Percentiles rank a stretch among this genome's conserved stretches.
Evolutionary conservation across 495 filamentous ascomycete species (phyloP).

Genomic region (Penicillium turbatum): DNA sequence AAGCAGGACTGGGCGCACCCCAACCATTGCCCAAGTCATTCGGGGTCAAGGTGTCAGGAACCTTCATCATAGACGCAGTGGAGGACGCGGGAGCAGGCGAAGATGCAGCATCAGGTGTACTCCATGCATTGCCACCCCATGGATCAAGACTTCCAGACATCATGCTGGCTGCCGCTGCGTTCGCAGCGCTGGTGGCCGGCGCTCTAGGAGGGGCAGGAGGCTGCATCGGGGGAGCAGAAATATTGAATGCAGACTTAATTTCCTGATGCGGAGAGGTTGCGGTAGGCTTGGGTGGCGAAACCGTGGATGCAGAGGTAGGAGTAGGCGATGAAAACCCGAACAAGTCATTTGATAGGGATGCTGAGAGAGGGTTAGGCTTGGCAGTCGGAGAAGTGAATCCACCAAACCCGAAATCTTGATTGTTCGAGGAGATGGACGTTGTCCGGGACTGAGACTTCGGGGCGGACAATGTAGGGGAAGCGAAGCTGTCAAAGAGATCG

Average conservation of each 20-base stretch:
- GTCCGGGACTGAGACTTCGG: conserved; percentile 41
- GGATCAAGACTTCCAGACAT: conserved; percentile 42
- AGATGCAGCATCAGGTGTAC: conserved; percentile 43
- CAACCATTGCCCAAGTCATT: conserved; percentile 53
- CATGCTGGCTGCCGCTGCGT: conserved; percentile 28
- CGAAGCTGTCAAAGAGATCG: conserved; percentile 74
- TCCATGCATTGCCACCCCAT: conserved; percentile 51
- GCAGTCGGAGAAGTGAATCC: conserved; percentile 42
- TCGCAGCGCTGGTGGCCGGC: conserved; percentile 30
- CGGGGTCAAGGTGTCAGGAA: conserved; percentile 43
- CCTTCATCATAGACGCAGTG: conserved; percentile 43
- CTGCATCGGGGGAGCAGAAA: conserved; percentile 55
- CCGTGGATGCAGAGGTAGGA: conserved; percentile 39
- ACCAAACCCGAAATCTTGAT: conserved; percentile 51
- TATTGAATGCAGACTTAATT: conserved; percentile 71
- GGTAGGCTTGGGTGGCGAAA: conserved; percentile 40
- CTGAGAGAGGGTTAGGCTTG: conserved; percentile 41
- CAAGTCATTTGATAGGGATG: conserved; percentile 57
- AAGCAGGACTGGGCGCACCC: conserved; percentile 38
- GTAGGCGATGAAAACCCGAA: conserved; percentile 72
- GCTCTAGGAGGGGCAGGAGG: conserved; percentile 38
- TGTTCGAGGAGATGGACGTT: conserved; percentile 45
- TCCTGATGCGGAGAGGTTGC: conserved; percentile 37
- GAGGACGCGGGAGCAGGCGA: conserved; percentile 18
- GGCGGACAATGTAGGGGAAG: conserved; percentile 49